These are phyloP conservation scores for Jaapia argillacea DNA, from an alignment of 768 basidiomycete genomes.

Conservation along the genomic window DNA sequence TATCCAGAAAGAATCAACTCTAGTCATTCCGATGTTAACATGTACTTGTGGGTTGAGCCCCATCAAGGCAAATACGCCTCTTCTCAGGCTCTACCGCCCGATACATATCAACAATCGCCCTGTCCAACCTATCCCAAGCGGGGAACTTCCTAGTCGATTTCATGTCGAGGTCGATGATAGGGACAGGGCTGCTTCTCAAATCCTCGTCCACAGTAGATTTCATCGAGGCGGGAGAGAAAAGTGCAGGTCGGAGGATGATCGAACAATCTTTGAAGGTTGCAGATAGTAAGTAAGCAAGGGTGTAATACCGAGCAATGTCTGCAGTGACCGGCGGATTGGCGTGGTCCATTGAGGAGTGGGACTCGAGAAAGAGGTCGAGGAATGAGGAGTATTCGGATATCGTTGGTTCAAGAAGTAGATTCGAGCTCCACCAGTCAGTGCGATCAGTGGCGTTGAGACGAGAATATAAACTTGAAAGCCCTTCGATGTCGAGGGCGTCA, in stretches of 20 bases:
- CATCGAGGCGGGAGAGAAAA: not conserved
- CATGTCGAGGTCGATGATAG: conserved; percentile 79
- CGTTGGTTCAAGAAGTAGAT: conserved; percentile 33
- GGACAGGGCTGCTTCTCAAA: conserved; percentile 27
- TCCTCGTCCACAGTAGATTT: not conserved
- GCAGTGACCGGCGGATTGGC: conserved; percentile 25
- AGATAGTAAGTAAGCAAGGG: conserved; percentile 74
- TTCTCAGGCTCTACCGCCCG: too few relatives aligned
- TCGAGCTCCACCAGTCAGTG: too few relatives aligned
- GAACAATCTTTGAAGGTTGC: conserved; percentile 98
- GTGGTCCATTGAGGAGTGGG: conserved; percentile 25
- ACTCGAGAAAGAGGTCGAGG: conserved; percentile 38
- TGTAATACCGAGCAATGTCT: conserved; percentile 46
- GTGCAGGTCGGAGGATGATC: conserved; percentile 34
- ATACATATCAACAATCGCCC: conserved; percentile 47
- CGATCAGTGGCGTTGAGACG: not conserved
- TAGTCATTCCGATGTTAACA: too few relatives aligned
- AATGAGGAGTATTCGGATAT: conserved; percentile 61
- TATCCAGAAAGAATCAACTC: too few relatives aligned
- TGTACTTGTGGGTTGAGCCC: too few relatives aligned
- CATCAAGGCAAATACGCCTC: too few relatives aligned
- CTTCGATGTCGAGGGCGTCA: conserved; percentile 81
- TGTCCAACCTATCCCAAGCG: conserved; percentile 70
- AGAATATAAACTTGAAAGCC: conserved; percentile 32
- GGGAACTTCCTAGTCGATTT: conserved; percentile 58